These are phyloP conservation scores for Leccinum subatratum DNA, from an alignment of 1,284 basidiomycete species.

Conservation along the genomic window DNA sequence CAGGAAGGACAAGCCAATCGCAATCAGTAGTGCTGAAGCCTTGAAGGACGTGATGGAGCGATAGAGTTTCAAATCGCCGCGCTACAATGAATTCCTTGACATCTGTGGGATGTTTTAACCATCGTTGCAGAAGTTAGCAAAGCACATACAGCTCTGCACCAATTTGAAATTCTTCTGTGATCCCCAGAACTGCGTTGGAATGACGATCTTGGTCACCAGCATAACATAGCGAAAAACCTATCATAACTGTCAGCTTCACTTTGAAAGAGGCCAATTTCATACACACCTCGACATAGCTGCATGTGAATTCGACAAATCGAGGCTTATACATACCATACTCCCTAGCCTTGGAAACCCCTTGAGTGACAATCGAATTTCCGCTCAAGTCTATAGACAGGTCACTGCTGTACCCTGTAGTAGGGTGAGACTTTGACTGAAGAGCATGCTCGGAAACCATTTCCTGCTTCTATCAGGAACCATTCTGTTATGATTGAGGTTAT, in stretches of 20 bases:
- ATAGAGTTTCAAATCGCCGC: slow-evolving; percentile 77
- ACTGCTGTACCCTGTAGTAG: slow-evolving; percentile 27
- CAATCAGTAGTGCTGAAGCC: slow-evolving; percentile 73
- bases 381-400: slow-evolving; percentile 46
- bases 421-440: slow-evolving; percentile 52
- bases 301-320: slow-evolving; percentile 73
- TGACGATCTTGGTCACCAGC: slow-evolving; percentile 61
- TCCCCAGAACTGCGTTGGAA: slow-evolving; percentile 80
- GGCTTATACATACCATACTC: slow-evolving; percentile 56
- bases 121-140: neutral
- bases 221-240: slow-evolving; percentile 72
- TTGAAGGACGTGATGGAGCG: slow-evolving; percentile 78
- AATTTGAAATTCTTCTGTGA: slow-evolving; percentile 63
- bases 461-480: slow-evolving; percentile 42
- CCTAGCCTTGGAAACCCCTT: slow-evolving; percentile 46
- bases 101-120: slow-evolving; percentile 40
- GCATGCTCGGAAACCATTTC: slow-evolving; percentile 72
- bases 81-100: slow-evolving; percentile 68
- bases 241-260: neutral
- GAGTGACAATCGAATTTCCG: slow-evolving; percentile 42
- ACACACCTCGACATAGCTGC: slow-evolving; percentile 55
- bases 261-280: neutral
- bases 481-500: no score
- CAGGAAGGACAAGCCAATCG: slow-evolving; percentile 69
- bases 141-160: slow-evolving; percentile 56